phyloP scores from a whole-genome alignment of 257 asterid species.

The Paulownia fortunei region DNA sequence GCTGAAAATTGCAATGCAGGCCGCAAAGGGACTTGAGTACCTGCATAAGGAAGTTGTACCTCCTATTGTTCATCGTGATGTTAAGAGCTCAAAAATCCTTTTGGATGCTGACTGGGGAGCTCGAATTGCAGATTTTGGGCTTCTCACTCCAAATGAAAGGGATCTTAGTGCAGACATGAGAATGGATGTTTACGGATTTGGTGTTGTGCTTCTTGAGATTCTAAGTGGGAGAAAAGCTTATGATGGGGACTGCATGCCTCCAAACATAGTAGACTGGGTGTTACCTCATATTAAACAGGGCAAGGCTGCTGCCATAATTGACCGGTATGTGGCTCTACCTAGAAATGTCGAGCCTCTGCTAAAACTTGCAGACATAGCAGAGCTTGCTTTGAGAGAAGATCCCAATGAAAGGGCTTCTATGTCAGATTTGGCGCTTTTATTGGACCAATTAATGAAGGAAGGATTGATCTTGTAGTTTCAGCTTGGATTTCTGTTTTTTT shows the following conservation, averaged over 20 bases:
- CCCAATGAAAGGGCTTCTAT: slow-evolving; percentile 59
- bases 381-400: slow-evolving; percentile 74
- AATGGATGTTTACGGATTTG: slow-evolving; percentile 77
- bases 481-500: slow-evolving; percentile 28
- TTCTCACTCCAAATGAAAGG: slow-evolving; percentile 60
- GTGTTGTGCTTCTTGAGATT: slow-evolving; percentile 86
- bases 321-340: slow-evolving; percentile 72
- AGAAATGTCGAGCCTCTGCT: slow-evolving; percentile 90
- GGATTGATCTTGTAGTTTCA: slow-evolving; percentile 65
- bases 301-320: slow-evolving; percentile 80
- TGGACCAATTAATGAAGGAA: slow-evolving; percentile 78
- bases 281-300: slow-evolving; percentile 76
- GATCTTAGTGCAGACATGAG: slow-evolving; percentile 56
- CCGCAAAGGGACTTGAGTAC: slow-evolving; percentile 86
- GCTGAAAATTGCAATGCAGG: slow-evolving; percentile 79
- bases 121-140: slow-evolving; percentile 74
- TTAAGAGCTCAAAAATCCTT: slow-evolving; percentile 89
- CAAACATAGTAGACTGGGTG: slow-evolving; percentile 87
- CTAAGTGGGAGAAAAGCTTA: slow-evolving; percentile 82
- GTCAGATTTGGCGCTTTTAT: slow-evolving; percentile 64
- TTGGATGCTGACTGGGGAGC: slow-evolving; percentile 86
- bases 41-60: slow-evolving; percentile 79
- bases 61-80: slow-evolving; percentile 81
- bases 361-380: slow-evolving; percentile 86
- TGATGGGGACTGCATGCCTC: slow-evolving; percentile 73